Percentiles rank a stretch among this genome's conserved stretches.
These are phyloP conservation scores for Trypanosoma melophagium DNA, from an alignment of 208 protist genomes.

Conservation along the genomic window DNA sequence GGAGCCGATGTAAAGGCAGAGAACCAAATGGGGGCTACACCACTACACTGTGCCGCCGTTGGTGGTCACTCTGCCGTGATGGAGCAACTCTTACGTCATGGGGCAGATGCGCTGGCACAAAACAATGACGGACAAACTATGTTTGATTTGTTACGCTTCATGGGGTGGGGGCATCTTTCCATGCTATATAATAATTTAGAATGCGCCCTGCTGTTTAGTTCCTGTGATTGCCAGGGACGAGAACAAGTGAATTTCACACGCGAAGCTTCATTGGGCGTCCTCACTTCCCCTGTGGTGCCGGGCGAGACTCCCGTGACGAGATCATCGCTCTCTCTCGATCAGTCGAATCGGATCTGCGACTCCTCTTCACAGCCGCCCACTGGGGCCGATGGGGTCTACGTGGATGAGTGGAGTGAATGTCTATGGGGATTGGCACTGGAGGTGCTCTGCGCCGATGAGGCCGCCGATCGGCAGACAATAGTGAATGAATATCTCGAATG, in stretches of 20 bases:
- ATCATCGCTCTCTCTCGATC: not conserved
- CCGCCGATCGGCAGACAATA: not conserved
- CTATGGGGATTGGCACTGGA: not conserved
- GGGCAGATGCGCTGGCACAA: slow-evolving; percentile 34
- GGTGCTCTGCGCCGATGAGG: not conserved
- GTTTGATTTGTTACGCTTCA: slow-evolving; percentile 33
- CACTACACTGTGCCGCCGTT: slow-evolving; percentile 62
- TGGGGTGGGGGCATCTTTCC: slow-evolving; percentile 2
- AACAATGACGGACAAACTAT: slow-evolving; percentile 35
- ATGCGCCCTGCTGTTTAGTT: slow-evolving; percentile 1
- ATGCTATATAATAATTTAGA: slow-evolving; percentile 11
- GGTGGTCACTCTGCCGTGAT: slow-evolving; percentile 35
- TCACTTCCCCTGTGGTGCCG: too few relatives aligned
- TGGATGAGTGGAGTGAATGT: not conserved
- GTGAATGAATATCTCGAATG: slow-evolving; percentile 1
- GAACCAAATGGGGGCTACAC: slow-evolving; percentile 51
- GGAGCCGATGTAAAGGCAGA: slow-evolving; percentile 37
- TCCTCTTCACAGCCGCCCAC: not conserved
- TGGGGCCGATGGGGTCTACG: not conserved
- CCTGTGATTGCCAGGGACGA: not conserved
- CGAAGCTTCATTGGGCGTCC: not conserved
- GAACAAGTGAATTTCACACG: not conserved
- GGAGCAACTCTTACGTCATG: slow-evolving; percentile 39
- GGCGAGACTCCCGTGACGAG: too few relatives aligned
- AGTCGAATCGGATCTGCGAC: not conserved